Evolutionary conservation across 2,329 filamentous ascomycete genomes (phyloP).

Genomic region (Harringtonia lauricola): DNA sequence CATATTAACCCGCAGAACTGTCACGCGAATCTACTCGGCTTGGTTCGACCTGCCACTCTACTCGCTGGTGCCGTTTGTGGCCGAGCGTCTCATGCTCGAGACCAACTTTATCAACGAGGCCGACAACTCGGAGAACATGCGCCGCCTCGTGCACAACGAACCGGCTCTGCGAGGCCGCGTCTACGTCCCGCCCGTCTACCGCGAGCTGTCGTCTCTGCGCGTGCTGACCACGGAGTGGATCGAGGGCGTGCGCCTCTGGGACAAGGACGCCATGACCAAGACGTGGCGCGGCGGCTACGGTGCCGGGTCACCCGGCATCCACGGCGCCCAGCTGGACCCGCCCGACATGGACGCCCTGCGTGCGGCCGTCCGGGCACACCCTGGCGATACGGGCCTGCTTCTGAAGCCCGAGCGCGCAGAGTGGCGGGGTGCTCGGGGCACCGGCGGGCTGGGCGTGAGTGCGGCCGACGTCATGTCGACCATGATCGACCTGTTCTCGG

Average conservation of each 20-base stretch:
- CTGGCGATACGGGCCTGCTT: constrained; percentile 46
- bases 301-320: constrained; percentile 66
- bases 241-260: constrained; percentile 86
- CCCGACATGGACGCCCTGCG: constrained; percentile 36
- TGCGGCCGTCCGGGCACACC: constrained; percentile 36
- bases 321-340: constrained; percentile 48
- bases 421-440: constrained; percentile 63
- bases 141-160: constrained; percentile 62
- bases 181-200: constrained; percentile 78
- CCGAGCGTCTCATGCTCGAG: constrained; percentile 81
- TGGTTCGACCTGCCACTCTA: constrained; percentile 93
- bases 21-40: constrained; percentile 71
- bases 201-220: constrained; percentile 69
- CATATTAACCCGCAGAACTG: constrained; percentile 40
- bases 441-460: constrained; percentile 73
- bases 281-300: constrained; percentile 71
- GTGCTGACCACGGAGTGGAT: constrained; percentile 97
- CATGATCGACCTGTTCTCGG: constrained; percentile 93
- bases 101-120: constrained; percentile 94
- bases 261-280: constrained; percentile 68
- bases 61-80: constrained; percentile 82
- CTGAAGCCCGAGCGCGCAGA: constrained; percentile 71
- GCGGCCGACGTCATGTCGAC: constrained; percentile 88
- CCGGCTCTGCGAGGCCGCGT: constrained; percentile 67
- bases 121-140: constrained; percentile 77